Evolutionary conservation across 345 rosid genomes (phyloP), one percentile per base, ranked within the genome.

Genomic region (Theobroma cacao): DNA sequence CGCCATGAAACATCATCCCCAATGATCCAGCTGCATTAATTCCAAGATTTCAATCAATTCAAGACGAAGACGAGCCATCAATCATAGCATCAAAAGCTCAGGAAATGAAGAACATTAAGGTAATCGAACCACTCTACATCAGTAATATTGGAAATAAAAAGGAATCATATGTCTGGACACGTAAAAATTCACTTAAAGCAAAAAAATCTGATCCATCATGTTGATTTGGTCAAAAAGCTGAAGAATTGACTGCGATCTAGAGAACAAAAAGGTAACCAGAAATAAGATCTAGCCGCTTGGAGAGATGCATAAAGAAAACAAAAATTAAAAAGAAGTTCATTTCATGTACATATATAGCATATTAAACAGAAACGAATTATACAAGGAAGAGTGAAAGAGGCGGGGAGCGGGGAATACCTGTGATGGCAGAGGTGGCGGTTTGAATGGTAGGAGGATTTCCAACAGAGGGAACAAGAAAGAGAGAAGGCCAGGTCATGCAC

Each of bases 201-300:
- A 30, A 72, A 1, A 20, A 38, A n/a, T n/a, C n/a, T n/a, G n/a
- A n/a, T n/a, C n/a, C n/a, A n/a, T n/a, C n/a, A n/a, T n/a, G 60
- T 53, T 48, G 3, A 71, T 71, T 71, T 30, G 41, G 59, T 48
- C 10, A 28, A 70, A 40, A n/a, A 69, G 18, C 10, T n/a, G n/a
- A 15, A 71, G 5, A 71, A 11, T 28, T 12, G 20, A 41, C 14
- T 24, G 17, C 10, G 56, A 69, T 69, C 43, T 7, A 12, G 76
- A 63, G 50, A 74, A 63, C 45, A 33, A 26, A 75, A 18, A 61
- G 58, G 59, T 64, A 83, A 80, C 79, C 77, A 62, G 1, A 17
- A 64, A 48, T 10, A 53, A 55, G 61, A 83, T 62, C 34, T 68
- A 74, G 33, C 47, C 33, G 41, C n/a, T 40, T 12, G 53, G 26